phyloP scores from a whole-genome alignment of 345 rosid species.

The Salix koriyanagi region DNA sequence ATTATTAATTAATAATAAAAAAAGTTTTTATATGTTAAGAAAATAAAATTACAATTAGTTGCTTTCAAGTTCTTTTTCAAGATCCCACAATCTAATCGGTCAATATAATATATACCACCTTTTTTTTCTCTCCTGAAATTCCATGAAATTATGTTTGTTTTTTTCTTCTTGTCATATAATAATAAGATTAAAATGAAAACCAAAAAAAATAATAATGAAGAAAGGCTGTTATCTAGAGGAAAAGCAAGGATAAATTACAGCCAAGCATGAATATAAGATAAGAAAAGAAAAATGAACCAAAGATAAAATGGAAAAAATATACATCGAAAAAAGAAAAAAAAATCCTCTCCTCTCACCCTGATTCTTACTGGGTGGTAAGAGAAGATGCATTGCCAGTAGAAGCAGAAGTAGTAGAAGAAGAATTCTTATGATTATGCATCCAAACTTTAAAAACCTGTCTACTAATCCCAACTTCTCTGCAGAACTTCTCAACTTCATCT shows the following conservation, averaged over 20 bases:
- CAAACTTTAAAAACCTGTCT: conserved; percentile 65
- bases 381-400: conserved; percentile 55
- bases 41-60: neutral
- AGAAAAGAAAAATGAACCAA: neutral
- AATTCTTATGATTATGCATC: conserved; percentile 72
- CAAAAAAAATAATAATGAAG: neutral
- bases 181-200: neutral
- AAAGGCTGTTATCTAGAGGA: neutral
- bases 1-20: neutral
- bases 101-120: neutral
- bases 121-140: neutral
- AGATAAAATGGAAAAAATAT: neutral
- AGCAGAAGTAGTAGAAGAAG: conserved; percentile 34
- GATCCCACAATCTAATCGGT: neutral
- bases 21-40: neutral
- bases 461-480: conserved; percentile 47
- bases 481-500: conserved; percentile 56
- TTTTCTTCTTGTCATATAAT: neutral
- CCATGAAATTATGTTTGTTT: neutral
- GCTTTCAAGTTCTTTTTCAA: neutral
- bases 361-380: conserved; percentile 36
- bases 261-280: neutral
- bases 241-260: neutral
- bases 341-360: neutral
- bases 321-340: neutral